Conservation (phyloP, 2,329 filamentous ascomycete species). For the Thelonectria blattea region DNA sequence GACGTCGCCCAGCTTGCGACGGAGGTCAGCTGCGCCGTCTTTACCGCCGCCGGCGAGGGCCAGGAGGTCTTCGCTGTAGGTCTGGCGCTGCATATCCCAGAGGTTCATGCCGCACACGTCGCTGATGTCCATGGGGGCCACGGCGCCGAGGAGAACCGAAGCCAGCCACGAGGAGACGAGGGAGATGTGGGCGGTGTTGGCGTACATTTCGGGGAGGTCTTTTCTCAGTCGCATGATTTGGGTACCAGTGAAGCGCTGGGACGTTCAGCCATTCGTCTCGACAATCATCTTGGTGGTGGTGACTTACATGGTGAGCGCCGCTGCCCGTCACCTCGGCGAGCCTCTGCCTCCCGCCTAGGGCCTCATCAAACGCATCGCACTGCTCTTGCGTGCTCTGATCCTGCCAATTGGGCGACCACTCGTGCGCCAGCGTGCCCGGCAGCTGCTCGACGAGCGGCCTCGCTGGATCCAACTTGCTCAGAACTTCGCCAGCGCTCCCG, state of each 20-base stretch:
- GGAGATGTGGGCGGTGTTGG: conserved; percentile 81
- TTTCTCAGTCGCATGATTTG: conserved; percentile 90
- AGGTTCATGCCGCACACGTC: conserved; percentile 98
- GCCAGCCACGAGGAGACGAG: conserved; percentile 96
- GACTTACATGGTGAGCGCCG: conserved; percentile 86
- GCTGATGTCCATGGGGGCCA: conserved; percentile 90
- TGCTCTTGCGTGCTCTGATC: conserved; percentile 93
- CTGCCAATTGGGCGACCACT: conserved; percentile 96
- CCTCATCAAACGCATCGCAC: conserved; percentile 84
- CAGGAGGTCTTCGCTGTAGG: conserved; percentile 78
- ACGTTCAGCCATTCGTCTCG: conserved; percentile 4
- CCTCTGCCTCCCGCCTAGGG: conserved; percentile 68
- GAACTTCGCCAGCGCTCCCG: conserved; percentile 66
- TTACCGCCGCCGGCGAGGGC: conserved; percentile 73
- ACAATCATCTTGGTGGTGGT: background rate
- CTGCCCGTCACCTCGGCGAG: conserved; percentile 86
- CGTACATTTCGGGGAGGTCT: conserved; percentile 82
- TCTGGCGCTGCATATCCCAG: conserved; percentile 81
- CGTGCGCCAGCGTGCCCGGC: conserved; percentile 75
- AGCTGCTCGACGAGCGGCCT: conserved; percentile 76
- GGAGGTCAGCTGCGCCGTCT: conserved; percentile 67
- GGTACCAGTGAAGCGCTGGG: conserved; percentile 90
- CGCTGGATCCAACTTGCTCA: conserved; percentile 65
- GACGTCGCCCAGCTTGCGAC: conserved; percentile 79
- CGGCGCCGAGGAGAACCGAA: conserved; percentile 81